Conservation (phyloP, 2,329 filamentous ascomycete genomes). For the Aureobasidium leucospermi region DNA sequence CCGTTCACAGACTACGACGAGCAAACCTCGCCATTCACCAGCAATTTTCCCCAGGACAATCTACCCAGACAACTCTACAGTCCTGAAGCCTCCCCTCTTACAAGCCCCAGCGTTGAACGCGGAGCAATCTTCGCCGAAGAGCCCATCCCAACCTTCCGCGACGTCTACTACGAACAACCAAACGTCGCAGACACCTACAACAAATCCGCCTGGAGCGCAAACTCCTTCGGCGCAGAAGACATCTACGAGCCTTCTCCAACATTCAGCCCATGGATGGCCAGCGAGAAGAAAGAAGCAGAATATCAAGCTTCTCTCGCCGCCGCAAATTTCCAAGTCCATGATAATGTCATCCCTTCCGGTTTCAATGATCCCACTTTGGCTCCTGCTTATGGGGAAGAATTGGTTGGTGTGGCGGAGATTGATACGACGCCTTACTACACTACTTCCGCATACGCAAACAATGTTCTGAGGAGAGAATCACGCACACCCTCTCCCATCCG, state of each 20-base stretch:
- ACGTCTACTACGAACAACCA: background rate
- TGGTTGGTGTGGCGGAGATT: background rate
- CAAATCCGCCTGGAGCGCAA: slow-evolving; percentile 1
- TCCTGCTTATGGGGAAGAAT: slow-evolving; percentile 6
- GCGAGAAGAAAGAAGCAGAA: slow-evolving; percentile 14
- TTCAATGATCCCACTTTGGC: slow-evolving; percentile 24
- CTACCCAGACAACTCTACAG: slow-evolving; percentile 3
- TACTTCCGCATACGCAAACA: background rate
- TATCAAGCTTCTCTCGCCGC: background rate
- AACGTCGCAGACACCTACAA: background rate
- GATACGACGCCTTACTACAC: slow-evolving; percentile 12
- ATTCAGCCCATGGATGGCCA: slow-evolving; percentile 11
- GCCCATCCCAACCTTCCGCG: background rate
- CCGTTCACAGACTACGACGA: background rate
- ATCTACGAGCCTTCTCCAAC: slow-evolving; percentile 6
- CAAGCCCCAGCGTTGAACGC: slow-evolving; percentile 13
- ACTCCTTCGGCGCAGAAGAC: slow-evolving; percentile 2
- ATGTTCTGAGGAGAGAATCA: background rate
- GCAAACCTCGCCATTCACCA: background rate
- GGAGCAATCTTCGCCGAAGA: background rate
- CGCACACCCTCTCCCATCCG: slow-evolving; percentile 22
- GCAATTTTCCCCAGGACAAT: background rate
- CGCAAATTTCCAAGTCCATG: background rate
- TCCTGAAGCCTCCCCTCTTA: slow-evolving; percentile 7
- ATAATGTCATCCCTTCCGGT: slow-evolving; percentile 13